phyloP scores from a whole-genome alignment of 352 stramenopile genomes.

The Pythium pyrilobum region DNA sequence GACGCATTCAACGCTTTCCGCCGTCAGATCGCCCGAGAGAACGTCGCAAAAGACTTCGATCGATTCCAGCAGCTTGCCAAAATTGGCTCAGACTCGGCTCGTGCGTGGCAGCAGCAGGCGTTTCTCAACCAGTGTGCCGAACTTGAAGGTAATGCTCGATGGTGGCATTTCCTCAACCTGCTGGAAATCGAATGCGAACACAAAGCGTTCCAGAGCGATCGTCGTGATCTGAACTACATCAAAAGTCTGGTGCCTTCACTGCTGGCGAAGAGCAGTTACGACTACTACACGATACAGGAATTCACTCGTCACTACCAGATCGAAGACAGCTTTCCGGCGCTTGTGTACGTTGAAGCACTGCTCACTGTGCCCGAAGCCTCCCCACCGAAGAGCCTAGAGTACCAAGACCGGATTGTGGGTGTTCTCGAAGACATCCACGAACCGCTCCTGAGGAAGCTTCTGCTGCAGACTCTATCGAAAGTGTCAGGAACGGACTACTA shows the following conservation, averaged over 20 bases:
- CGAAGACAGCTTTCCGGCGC: constrained; percentile 63
- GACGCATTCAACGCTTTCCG: constrained; percentile 67
- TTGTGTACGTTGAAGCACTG: constrained; percentile 64
- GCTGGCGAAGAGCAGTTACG: constrained; percentile 61
- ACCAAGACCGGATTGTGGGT: constrained; percentile 71
- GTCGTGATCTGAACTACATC: constrained; percentile 64
- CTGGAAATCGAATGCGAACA: constrained; percentile 74
- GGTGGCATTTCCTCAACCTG: constrained; percentile 79
- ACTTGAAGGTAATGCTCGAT: constrained; percentile 73
- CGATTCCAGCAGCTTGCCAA: constrained; percentile 72
- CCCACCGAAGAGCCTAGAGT: constrained; percentile 31
- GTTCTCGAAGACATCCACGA: constrained; percentile 80
- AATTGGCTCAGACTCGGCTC: constrained; percentile 64
- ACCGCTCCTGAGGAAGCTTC: constrained; percentile 43
- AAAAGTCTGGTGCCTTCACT: constrained; percentile 53
- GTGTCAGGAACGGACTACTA: constrained; percentile 58
- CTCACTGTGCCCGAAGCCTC: constrained; percentile 29
- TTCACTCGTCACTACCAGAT: constrained; percentile 84
- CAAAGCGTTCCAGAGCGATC: constrained; percentile 69
- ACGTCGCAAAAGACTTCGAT: constrained; percentile 77
- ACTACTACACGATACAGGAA: constrained; percentile 77
- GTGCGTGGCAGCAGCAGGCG: constrained; percentile 73
- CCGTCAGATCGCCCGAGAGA: constrained; percentile 73
- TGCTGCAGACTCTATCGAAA: constrained; percentile 53
- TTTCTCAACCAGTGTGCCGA: constrained; percentile 81